These are phyloP conservation scores for Amphirosellinia nigrospora DNA, from an alignment of 495 filamentous ascomycete species.

Conservation along the genomic window DNA sequence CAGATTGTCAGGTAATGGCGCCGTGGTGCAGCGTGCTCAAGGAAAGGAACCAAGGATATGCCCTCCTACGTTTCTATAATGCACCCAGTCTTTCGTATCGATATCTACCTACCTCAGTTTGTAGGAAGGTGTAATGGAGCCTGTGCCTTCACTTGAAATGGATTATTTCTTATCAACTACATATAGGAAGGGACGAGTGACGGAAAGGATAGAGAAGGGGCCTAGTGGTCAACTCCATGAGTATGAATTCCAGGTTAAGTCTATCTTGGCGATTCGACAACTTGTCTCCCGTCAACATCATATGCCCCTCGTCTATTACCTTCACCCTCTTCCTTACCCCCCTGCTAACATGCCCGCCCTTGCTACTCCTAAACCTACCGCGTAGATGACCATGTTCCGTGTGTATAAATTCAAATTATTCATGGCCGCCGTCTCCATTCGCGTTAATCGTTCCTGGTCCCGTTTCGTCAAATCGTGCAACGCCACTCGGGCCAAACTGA, in stretches of 20 bases:
- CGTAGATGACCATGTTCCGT: slow-evolving; percentile 13
- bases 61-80: too few species aligned
- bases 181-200: neutral
- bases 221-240: too few species aligned
- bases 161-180: neutral
- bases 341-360: neutral
- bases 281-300: neutral
- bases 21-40: too few species aligned
- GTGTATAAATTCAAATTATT: slow-evolving; percentile 11
- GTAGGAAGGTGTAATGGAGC: neutral
- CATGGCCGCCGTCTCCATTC: slow-evolving; percentile 1
- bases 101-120: too few species aligned
- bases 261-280: too few species aligned
- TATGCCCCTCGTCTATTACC: neutral
- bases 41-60: too few species aligned
- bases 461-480: slow-evolving; percentile 2
- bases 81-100: too few species aligned
- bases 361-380: neutral
- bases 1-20: too few species aligned
- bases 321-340: too few species aligned
- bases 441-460: neutral
- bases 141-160: neutral
- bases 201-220: neutral
- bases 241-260: too few species aligned
- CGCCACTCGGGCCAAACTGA: slow-evolving; percentile 12